Percentiles rank a stretch among this genome's conserved stretches.
Conservation (phyloP, 2,329 filamentous ascomycete genomes). For the Paraconiothyrium brasiliense region DNA sequence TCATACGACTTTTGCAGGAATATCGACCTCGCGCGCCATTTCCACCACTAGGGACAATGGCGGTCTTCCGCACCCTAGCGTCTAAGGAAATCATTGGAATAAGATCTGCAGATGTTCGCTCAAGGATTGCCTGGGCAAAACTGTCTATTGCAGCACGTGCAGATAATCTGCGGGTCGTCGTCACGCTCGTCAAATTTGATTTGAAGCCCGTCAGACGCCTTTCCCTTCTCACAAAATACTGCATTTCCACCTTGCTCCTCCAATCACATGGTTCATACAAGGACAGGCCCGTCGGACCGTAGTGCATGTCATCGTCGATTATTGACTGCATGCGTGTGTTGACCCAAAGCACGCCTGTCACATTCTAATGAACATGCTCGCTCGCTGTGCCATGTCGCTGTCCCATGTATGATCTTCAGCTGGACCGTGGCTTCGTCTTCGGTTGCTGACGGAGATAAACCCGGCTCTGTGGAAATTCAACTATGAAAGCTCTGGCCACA, state of each 20-base stretch:
- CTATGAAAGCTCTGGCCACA: conserved; percentile 2
- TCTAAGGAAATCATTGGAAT: conserved; percentile 35
- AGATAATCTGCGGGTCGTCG: conserved; percentile 28
- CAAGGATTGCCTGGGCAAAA: conserved; percentile 17
- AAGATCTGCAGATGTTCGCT: conserved; percentile 33
- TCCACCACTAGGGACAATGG: conserved; percentile 37
- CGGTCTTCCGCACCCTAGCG: conserved; percentile 23
- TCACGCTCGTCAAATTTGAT: conserved; percentile 32
- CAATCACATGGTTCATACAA: neutral
- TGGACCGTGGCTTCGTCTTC: conserved; percentile 29
- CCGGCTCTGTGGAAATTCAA: conserved; percentile 26
- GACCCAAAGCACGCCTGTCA: conserved; percentile 18
- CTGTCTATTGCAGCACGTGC: conserved; percentile 35
- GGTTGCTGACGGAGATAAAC: conserved; percentile 22
- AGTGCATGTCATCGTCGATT: conserved; percentile 17
- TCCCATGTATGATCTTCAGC: conserved; percentile 27
- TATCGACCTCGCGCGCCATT: conserved; percentile 37
- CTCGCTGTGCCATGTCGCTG: conserved; percentile 24
- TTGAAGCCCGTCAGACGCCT: conserved; percentile 23
- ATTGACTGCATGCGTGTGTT: conserved; percentile 19
- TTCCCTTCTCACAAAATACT: conserved; percentile 17
- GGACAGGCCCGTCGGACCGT: neutral
- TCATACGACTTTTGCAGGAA: conserved; percentile 42
- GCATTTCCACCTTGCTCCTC: conserved; percentile 13
- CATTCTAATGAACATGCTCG: conserved; percentile 16